Evolutionary conservation across 176 grass and related monocot species (phyloP).

Genomic region (Triticum dicoccoides): DNA sequence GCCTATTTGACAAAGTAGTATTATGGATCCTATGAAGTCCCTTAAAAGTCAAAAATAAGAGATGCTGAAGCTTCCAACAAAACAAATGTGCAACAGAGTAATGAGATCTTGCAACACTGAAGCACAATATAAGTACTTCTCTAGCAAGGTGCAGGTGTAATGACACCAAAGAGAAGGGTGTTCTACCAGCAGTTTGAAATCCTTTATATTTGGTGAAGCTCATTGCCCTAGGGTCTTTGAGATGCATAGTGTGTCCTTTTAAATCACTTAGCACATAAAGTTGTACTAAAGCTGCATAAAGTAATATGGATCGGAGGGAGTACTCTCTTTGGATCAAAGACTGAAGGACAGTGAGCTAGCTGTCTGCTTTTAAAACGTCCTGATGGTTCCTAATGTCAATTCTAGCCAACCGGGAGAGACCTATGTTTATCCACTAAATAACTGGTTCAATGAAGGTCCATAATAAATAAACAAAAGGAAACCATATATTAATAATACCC

Average conservation of each 20-base stretch:
- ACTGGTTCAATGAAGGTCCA: background rate
- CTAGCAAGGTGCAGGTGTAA: conserved; percentile 4
- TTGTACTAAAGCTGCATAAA: too few species aligned
- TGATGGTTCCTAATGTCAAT: background rate
- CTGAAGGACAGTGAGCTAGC: too few species aligned
- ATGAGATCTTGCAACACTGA: background rate
- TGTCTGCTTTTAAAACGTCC: too few species aligned
- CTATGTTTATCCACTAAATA: conserved; percentile 5
- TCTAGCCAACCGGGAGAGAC: background rate
- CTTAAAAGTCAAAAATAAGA: background rate
- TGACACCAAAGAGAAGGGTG: background rate
- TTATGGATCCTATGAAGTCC: background rate
- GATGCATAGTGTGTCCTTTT: background rate
- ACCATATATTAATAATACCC: background rate
- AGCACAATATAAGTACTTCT: background rate
- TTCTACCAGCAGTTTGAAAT: background rate
- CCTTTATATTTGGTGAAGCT: background rate
- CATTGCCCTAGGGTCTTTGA: background rate
- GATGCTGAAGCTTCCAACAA: background rate
- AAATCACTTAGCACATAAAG: background rate
- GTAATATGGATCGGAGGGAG: too few species aligned
- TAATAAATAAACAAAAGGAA: background rate
- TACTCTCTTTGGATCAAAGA: too few species aligned
- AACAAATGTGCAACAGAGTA: background rate
- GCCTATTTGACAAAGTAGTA: background rate